A percentile compares a stretch with the other conserved stretches of the same genome.
phyloP scores from a whole-genome alignment of 2,329 filamentous ascomycete genomes.

The Cladosporium sp. region DNA sequence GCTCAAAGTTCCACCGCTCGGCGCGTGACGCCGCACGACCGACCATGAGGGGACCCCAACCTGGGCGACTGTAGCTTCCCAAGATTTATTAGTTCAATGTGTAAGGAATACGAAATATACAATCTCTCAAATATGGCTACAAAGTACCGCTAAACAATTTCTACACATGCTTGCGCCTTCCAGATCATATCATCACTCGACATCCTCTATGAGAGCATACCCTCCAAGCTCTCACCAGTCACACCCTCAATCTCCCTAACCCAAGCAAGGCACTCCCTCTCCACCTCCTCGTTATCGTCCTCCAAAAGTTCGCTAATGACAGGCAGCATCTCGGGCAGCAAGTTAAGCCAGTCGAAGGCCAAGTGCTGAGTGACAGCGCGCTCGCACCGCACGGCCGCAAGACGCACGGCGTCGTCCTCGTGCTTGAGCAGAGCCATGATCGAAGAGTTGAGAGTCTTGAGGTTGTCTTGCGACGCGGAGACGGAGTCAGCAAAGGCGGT shows the following conservation, averaged over 20 bases:
- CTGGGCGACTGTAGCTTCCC: too few species aligned
- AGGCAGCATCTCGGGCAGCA: conserved; percentile 93
- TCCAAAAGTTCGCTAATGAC: conserved; percentile 95
- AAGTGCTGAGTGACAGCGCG: conserved; percentile 68
- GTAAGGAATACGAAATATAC: neutral
- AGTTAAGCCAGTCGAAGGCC: conserved; percentile 89
- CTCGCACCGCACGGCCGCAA: conserved; percentile 81
- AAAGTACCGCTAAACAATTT: neutral
- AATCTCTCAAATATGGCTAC: neutral
- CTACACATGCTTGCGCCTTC: neutral
- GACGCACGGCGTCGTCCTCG: conserved; percentile 67
- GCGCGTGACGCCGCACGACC: neutral
- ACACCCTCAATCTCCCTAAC: conserved; percentile 86
- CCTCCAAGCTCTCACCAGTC: conserved; percentile 84
- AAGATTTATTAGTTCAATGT: too few species aligned
- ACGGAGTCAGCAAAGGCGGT: conserved; percentile 72
- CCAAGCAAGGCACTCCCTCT: conserved; percentile 86
- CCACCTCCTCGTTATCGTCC: conserved; percentile 91
- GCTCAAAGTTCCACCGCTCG: neutral
- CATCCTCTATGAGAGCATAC: conserved; percentile 63
- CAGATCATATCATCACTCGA: neutral
- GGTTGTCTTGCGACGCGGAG: conserved; percentile 81
- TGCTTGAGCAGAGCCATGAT: conserved; percentile 78
- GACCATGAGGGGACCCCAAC: too few species aligned
- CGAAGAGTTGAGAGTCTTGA: conserved; percentile 80